Base-by-base conservation (phyloP, 306 rosid genomes). In the Sicyos baderoa region DNA sequence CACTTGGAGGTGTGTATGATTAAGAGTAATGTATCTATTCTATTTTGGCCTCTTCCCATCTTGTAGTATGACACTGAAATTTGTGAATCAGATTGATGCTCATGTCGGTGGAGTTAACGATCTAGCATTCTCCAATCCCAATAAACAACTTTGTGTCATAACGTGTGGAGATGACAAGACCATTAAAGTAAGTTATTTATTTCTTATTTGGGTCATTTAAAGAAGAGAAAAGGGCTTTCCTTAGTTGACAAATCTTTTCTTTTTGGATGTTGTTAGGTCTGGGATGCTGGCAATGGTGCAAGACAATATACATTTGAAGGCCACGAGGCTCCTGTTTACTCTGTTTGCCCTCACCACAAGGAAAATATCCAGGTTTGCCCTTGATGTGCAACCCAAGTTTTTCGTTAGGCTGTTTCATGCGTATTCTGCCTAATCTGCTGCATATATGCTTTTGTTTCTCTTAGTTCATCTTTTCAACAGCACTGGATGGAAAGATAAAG, bases 91-190 rank as follows among this genome's bases (percentile, higher is more conserved):
- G 99, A 93, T 89, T 83, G 98, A 93, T 74, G 98, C 98, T 54
- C 98, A 89, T 79, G 84, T 82, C 16, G 98, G 98, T n/a, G 98
- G 98, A 81, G 98, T 87, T 72, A 93, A 93, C 70, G 98, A 93
- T 84, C 78, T 93, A 9, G 96, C 98, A 70, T 93, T 93, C 83
- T 89, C 98, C 42, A 96, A 87, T 74, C 98, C 98, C 27, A 89
- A 92, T 80, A 87, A 92, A 81, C 96, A 87, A 78, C 93, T 89
- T 25, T 93, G 98, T 79, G 98, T 89, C 68, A 89, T 89, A 73
- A 93, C 98, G 42, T 93, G 98, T 37, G 98, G 98, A 40, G 98
- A 93, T 68, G 96, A 93, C 77, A 93, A 88, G 79, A 93, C 95
- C 63, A 93, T 93, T 71, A 89, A 93, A 89, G 98, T 89, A 54